Conservation (phyloP, 805 yeast genomes). For the Nakazawaea ernobii region DNA sequence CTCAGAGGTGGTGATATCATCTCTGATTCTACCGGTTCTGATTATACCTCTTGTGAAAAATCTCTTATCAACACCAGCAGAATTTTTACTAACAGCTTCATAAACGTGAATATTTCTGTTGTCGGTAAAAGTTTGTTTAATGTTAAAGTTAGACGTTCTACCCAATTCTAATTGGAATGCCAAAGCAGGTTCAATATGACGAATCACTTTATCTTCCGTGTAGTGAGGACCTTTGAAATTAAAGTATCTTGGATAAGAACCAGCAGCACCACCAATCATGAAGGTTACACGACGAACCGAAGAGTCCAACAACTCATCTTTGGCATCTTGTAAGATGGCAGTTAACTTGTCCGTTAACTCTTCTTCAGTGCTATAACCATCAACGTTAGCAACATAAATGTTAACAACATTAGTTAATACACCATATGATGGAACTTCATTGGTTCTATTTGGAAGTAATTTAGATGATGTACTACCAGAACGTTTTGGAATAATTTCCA, state of each 20-base stretch:
- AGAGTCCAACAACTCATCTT: constrained; percentile 62
- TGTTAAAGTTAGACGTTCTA: constrained; percentile 89
- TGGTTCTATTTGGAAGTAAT: constrained; percentile 44
- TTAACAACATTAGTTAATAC: constrained; percentile 76
- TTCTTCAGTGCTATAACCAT: constrained; percentile 68
- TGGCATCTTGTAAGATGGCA: constrained; percentile 60
- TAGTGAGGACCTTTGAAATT: constrained; percentile 90
- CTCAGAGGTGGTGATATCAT: constrained; percentile 88
- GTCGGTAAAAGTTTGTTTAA: constrained; percentile 91
- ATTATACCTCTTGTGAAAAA: constrained; percentile 96
- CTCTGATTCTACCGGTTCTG: constrained; percentile 91
- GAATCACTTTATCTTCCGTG: constrained; percentile 83
- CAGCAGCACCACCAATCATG: constrained; percentile 76
- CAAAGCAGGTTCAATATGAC: constrained; percentile 97
- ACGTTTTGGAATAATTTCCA: constrained; percentile 59
- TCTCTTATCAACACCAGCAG: constrained; percentile 83
- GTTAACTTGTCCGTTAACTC: constrained; percentile 58
- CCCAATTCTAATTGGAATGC: constrained; percentile 96
- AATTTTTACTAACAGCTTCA: constrained; percentile 92
- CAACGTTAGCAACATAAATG: constrained; percentile 67
- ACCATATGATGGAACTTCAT: constrained; percentile 13
- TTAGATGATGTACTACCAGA: constrained; percentile 29
- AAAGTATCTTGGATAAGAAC: constrained; percentile 90
- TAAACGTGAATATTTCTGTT: constrained; percentile 97
- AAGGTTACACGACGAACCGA: constrained; percentile 91